A percentile compares a stretch with the other conserved stretches of the same genome.
Evolutionary conservation across 331 rosid species (phyloP).

Genomic region (Rhamnella rubrinervis): DNA sequence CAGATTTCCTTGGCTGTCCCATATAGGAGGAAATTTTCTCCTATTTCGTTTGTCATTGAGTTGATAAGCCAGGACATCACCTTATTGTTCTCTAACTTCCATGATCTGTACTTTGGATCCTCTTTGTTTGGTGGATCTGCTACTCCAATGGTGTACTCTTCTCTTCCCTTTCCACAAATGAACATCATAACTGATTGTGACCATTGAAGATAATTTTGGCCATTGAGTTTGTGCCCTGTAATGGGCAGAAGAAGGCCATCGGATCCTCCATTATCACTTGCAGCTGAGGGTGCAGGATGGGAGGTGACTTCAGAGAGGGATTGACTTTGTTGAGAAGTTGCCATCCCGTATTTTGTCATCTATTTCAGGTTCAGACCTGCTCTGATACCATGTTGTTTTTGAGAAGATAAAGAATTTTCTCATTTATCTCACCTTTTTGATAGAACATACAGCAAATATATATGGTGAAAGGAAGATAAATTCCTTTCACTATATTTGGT

Average conservation of each 20-base stretch:
- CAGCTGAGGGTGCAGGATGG: no score
- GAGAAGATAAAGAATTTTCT: no score
- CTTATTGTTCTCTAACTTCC: not conserved
- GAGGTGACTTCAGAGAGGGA: not conserved
- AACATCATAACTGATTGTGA: not conserved
- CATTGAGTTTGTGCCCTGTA: not conserved
- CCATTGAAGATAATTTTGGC: not conserved
- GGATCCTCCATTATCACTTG: not conserved
- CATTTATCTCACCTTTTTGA: no score
- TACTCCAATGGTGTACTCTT: not conserved
- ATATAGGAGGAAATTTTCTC: not conserved
- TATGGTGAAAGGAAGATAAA: no score
- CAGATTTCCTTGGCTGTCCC: not conserved
- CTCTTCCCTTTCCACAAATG: not conserved
- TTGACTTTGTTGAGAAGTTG: not conserved
- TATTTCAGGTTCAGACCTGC: not conserved
- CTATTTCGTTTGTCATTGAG: not conserved
- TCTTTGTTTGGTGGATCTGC: not conserved
- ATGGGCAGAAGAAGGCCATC: not conserved
- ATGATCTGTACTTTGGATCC: not conserved
- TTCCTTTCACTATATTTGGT: no score
- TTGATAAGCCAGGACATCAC: not conserved
- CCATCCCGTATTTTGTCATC: not conserved
- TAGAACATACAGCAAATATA: no score
- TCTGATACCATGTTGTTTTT: not conserved